These are phyloP conservation scores for Chlorella sp. DNA, from an alignment of 139 green algal genomes.

Conservation along the genomic window DNA sequence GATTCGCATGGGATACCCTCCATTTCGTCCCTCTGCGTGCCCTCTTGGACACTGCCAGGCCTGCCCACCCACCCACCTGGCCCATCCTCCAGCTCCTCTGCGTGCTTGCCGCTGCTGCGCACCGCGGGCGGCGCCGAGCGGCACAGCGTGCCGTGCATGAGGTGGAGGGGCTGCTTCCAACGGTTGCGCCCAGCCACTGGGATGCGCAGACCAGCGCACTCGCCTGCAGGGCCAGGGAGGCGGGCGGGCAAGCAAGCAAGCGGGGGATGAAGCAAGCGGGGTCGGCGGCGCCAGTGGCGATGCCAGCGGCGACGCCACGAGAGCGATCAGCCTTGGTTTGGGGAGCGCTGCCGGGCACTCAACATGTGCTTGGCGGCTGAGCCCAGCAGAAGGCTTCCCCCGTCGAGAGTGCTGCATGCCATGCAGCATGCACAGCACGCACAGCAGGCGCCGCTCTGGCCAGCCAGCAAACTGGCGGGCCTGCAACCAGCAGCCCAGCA, in stretches of 20 bases:
- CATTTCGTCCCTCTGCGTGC: too few relatives aligned
- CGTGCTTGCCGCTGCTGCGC: slow-evolving; percentile 33
- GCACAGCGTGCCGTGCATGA: slow-evolving; percentile 48
- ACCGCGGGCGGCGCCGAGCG: slow-evolving; percentile 16
- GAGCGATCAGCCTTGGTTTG: too few relatives aligned
- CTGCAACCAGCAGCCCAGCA: too few relatives aligned
- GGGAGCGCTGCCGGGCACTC: not conserved
- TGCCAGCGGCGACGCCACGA: too few relatives aligned
- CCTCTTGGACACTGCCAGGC: too few relatives aligned
- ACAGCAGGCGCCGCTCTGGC: not conserved
- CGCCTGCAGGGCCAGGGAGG: slow-evolving; percentile 36
- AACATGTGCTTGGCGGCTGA: not conserved
- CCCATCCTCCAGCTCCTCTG: slow-evolving; percentile 40
- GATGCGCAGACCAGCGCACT: slow-evolving; percentile 61
- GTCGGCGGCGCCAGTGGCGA: too few relatives aligned
- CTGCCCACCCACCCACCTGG: slow-evolving; percentile 2
- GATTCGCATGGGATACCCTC: too few relatives aligned
- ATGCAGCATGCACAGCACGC: not conserved
- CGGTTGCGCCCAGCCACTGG: slow-evolving; percentile 42
- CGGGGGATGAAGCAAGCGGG: not conserved
- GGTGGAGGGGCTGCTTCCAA: slow-evolving; percentile 44
- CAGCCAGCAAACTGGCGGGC: too few relatives aligned
- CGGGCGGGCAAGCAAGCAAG: not conserved
- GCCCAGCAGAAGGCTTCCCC: too few relatives aligned
- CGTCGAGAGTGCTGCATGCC: too few relatives aligned